phyloP scores from a whole-genome alignment of 495 filamentous ascomycete species.

The Annulohypoxylon bovei region DNA sequence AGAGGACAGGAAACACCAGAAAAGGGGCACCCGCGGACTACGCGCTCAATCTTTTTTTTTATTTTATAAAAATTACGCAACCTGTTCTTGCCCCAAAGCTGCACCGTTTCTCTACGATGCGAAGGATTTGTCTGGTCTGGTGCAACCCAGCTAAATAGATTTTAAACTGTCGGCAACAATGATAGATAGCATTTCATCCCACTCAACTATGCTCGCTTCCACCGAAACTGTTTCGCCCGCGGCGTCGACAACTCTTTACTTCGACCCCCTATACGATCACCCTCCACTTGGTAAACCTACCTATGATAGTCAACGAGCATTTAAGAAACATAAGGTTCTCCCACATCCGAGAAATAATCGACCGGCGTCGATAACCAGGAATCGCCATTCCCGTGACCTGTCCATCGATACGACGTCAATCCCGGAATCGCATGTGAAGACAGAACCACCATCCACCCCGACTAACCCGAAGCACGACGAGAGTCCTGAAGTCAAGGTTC shows the following conservation, averaged over 20 bases:
- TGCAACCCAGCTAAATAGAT: conserved; percentile 32
- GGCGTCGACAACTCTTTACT: conserved; percentile 45
- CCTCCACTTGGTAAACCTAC: conserved; percentile 34
- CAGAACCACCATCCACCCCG: conserved; percentile 28
- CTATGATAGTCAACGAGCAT: conserved; percentile 47
- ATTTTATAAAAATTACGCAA: conserved; percentile 5
- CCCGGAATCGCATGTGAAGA: conserved; percentile 36
- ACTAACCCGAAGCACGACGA: conserved; percentile 48
- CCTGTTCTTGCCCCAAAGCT: conserved; percentile 13
- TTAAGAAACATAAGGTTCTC: conserved; percentile 66
- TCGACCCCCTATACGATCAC: conserved; percentile 39
- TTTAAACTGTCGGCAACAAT: conserved; percentile 28
- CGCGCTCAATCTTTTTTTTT: conserved; percentile 13
- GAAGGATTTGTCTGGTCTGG: conserved; percentile 27
- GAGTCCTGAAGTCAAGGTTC: conserved; percentile 25
- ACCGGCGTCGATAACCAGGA: conserved; percentile 30
- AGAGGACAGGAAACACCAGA: conserved; percentile 15
- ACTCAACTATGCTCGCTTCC: conserved; percentile 42
- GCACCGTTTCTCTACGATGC: conserved; percentile 28
- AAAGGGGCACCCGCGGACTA: conserved; percentile 17
- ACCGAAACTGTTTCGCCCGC: conserved; percentile 36
- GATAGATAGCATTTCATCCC: conserved; percentile 24
- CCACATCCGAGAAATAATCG: conserved; percentile 58
- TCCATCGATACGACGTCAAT: conserved; percentile 37
- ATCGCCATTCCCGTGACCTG: conserved; percentile 35